These are phyloP conservation scores for Gnetum montanum DNA, from an alignment of 75 land plant species.

Conservation along the genomic window DNA sequence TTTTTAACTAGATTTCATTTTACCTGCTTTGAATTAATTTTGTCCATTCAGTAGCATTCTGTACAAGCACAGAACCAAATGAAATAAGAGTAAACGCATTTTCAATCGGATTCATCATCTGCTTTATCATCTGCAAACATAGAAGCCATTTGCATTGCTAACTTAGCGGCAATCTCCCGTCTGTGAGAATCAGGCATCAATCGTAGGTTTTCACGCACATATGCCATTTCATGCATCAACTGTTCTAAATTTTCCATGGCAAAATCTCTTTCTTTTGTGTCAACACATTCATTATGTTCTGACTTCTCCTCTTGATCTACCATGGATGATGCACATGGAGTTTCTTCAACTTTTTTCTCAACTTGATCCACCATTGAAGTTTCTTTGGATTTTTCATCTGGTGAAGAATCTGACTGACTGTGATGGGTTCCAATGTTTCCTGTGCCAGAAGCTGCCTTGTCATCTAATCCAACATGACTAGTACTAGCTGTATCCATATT, in stretches of 20 bases:
- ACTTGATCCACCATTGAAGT: too few species aligned
- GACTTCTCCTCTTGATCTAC: not conserved
- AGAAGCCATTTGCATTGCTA: constrained; percentile 87
- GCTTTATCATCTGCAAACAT: constrained; percentile 74
- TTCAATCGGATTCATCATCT: constrained; percentile 22
- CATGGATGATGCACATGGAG: not conserved
- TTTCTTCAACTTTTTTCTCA: constrained; percentile 1
- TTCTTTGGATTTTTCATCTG: too few species aligned
- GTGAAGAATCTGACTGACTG: too few species aligned
- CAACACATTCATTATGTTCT: constrained; percentile 1
- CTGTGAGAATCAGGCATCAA: constrained; percentile 86
- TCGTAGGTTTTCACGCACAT: constrained; percentile 71
- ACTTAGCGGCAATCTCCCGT: constrained; percentile 82
- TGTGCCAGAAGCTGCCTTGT: too few species aligned
- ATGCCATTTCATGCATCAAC: constrained; percentile 76
- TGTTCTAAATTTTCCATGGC: constrained; percentile 63
- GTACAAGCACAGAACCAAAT: not conserved
- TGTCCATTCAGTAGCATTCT: too few species aligned
- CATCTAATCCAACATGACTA: not conserved
- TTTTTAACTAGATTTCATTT: too few species aligned
- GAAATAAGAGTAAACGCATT: not conserved
- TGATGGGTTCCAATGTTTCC: too few species aligned
- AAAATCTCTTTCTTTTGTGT: not conserved
- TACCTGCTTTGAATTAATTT: too few species aligned
- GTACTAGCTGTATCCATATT: too few species aligned